These are phyloP conservation scores for Starmerella apis DNA, from an alignment of 805 yeast species.

Conservation along the genomic window DNA sequence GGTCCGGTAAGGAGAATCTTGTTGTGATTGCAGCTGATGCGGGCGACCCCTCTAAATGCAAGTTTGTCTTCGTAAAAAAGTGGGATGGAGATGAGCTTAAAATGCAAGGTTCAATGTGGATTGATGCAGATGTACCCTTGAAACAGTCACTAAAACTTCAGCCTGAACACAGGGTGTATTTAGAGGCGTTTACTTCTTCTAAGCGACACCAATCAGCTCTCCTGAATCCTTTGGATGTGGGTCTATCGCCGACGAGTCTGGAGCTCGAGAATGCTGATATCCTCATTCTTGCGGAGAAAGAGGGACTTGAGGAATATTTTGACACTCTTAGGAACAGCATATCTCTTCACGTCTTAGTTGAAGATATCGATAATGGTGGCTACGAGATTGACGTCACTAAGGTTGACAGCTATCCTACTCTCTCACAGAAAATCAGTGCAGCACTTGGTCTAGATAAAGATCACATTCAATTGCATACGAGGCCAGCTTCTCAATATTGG, in stretches of 20 bases:
- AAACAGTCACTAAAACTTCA: neutral
- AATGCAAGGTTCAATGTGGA: slow-evolving; percentile 56
- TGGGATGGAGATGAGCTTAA: slow-evolving; percentile 49
- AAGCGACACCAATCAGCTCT: neutral
- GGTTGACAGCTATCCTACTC: slow-evolving; percentile 44
- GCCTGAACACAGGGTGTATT: neutral
- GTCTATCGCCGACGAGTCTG: neutral
- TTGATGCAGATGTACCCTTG: slow-evolving; percentile 27
- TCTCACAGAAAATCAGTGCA: slow-evolving; percentile 52
- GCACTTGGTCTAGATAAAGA: slow-evolving; percentile 49
- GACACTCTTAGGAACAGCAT: slow-evolving; percentile 30
- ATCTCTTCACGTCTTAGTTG: neutral
- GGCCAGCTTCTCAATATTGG: slow-evolving; percentile 3
- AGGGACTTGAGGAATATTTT: slow-evolving; percentile 26
- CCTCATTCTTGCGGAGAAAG: slow-evolving; percentile 3
- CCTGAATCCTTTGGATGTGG: neutral
- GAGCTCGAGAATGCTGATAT: slow-evolving; percentile 7
- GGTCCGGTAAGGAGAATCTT: slow-evolving; percentile 16
- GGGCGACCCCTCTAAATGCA: slow-evolving; percentile 9
- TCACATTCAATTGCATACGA: slow-evolving; percentile 45
- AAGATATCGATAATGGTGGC: neutral
- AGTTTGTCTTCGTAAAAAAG: neutral
- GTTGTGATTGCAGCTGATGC: slow-evolving; percentile 19
- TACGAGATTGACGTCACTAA: slow-evolving; percentile 38
- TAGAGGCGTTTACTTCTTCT: slow-evolving; percentile 1